Evolutionary conservation across 805 yeast species (phyloP).

Genomic region (Tetrapisispora namnaoensis): DNA sequence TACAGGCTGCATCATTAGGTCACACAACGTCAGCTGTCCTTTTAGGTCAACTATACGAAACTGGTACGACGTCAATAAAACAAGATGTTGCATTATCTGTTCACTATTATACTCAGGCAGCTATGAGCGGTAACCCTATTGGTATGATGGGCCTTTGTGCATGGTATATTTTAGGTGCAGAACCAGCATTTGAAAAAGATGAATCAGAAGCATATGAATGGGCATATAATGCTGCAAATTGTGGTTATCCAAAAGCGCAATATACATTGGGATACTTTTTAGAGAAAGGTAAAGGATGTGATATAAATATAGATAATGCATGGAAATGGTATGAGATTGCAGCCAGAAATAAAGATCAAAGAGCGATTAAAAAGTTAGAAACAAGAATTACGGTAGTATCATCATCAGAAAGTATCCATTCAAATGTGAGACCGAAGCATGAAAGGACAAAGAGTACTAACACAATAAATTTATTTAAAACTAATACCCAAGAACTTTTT

Average conservation of each 20-base stretch:
- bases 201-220: constrained; percentile 86
- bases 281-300: constrained; percentile 84
- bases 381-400: not conserved
- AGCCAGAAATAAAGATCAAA: constrained; percentile 47
- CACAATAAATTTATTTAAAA: constrained; percentile 18
- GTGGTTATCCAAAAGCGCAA: constrained; percentile 74
- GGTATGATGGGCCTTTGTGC: constrained; percentile 94
- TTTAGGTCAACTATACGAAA: constrained; percentile 76
- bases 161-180: constrained; percentile 90
- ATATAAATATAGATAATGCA: constrained; percentile 44
- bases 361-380: constrained; percentile 35
- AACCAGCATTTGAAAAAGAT: constrained; percentile 69
- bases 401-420: too few relatives aligned
- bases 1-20: constrained; percentile 84
- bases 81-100: constrained; percentile 77
- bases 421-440: not conserved
- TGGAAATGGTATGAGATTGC: constrained; percentile 70
- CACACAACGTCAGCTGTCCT: constrained; percentile 71
- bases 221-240: constrained; percentile 80
- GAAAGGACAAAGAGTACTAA: constrained; percentile 14
- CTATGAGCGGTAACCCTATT: constrained; percentile 74
- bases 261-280: constrained; percentile 73
- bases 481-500: constrained; percentile 2
- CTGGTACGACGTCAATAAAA: constrained; percentile 55
- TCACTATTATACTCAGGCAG: constrained; percentile 89